A percentile compares a stretch with the other conserved stretches of the same genome.
Conservation (phyloP, 208 protist genomes). For the Leishmania tropica region DNA sequence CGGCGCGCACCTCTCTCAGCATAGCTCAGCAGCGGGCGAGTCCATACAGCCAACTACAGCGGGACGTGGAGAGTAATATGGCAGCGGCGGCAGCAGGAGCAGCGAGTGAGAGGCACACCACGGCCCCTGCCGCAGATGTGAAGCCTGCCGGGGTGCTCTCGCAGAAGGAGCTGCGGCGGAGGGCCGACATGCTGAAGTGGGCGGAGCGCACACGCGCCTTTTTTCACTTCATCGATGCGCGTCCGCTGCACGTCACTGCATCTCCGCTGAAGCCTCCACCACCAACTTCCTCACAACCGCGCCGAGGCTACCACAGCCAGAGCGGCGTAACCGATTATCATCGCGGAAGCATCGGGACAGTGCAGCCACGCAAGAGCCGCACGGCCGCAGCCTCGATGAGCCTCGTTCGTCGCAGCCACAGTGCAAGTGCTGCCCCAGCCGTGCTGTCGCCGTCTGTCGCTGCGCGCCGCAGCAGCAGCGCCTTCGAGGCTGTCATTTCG, state of each 20-base stretch:
- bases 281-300: background rate
- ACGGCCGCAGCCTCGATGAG: slow-evolving; percentile 19
- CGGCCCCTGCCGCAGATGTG: background rate
- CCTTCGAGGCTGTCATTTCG: slow-evolving; percentile 30
- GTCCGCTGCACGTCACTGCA: slow-evolving; percentile 43
- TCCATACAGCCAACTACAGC: slow-evolving; percentile 38
- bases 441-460: background rate
- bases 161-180: slow-evolving; percentile 29
- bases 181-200: slow-evolving; percentile 49
- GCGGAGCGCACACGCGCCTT: slow-evolving; percentile 49
- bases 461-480: slow-evolving; percentile 11
- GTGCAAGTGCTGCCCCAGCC: slow-evolving; percentile 1
- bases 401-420: slow-evolving; percentile 27
- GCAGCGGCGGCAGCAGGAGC: background rate
- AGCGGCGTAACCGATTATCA: background rate
- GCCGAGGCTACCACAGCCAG: slow-evolving; percentile 10
- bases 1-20: slow-evolving; percentile 3
- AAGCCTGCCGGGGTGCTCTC: slow-evolving; percentile 7
- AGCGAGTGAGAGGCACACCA: background rate
- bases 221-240: slow-evolving; percentile 69
- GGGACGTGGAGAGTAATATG: slow-evolving; percentile 11
- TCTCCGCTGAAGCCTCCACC: slow-evolving; percentile 20
- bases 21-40: slow-evolving; percentile 10
- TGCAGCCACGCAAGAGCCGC: background rate
- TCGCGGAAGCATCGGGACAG: background rate